Base-by-base conservation (phyloP, 2,329 filamentous ascomycete genomes). In the Catunica adiposa region DNA sequence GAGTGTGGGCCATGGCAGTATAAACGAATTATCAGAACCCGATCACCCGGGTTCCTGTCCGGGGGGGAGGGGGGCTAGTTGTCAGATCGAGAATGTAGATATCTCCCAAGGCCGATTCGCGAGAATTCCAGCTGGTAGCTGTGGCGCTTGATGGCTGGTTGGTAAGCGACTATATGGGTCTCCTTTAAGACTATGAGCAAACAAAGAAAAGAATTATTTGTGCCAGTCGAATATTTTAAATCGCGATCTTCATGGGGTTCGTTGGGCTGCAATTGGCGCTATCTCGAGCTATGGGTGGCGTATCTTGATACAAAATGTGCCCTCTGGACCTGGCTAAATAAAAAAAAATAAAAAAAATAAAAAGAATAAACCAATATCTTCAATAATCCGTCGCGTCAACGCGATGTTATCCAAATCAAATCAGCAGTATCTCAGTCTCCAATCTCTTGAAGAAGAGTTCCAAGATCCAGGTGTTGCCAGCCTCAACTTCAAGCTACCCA, bases 1-100 rank as follows among this genome's bases (percentile, higher is more conserved):
- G 40, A 47, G 55, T 48, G 50, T 42, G 34, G 17, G 51, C 25
- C 55, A 56, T 56, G 29, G 29, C 11, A 34, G 11, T 11, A 11
- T 34, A 11, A 34, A 5, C 11, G 29, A 34, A 34, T 5, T 34
- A 34, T 34, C 29, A 11, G 29, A 34, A 34, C 29, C 29, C 29
- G 5, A 34, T 5, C 5, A 11, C 11, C 5, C 5, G 29, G 29
- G 5, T 5, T 5, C 5, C 11, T 34, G 29, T 34, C 29, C n/a
- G n/a, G n/a, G n/a, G n/a, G 25, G 25, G 47, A 8, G 4, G 15
- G 15, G 11, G 15, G n/a, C 6, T 15, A 7, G 38, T 6, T 15
- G 38, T 42, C 17, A 15, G 11, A 42, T 42, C 17, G 38, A n/a
- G 29, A 34, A 34, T 34, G 29, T 34, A 34, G 29, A 34, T 34